Conservation (phyloP, 805 yeast genomes). For the Candida awuae region DNA sequence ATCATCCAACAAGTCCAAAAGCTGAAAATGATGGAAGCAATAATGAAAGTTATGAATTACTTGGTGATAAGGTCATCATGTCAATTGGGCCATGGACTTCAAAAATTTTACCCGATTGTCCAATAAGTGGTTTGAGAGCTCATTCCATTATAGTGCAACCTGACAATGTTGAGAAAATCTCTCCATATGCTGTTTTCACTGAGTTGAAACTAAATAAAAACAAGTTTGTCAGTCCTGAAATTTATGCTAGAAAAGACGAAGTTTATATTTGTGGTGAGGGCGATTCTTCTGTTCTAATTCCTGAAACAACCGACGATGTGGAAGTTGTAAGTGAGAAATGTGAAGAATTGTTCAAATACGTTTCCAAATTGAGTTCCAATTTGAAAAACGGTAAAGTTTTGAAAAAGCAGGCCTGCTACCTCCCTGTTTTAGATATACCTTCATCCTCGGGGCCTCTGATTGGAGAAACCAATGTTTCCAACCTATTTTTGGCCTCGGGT, state of each 20-base stretch:
- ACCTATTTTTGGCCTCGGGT: slow-evolving; percentile 77
- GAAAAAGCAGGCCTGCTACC: slow-evolving; percentile 87
- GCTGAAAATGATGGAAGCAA: slow-evolving; percentile 27
- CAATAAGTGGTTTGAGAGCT: slow-evolving; percentile 88
- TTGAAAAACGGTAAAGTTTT: slow-evolving; percentile 67
- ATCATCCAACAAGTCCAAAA: slow-evolving; percentile 33
- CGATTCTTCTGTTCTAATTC: slow-evolving; percentile 81
- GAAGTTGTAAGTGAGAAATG: slow-evolving; percentile 82
- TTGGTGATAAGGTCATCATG: slow-evolving; percentile 72
- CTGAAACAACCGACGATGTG: slow-evolving; percentile 91
- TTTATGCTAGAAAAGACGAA: slow-evolving; percentile 92
- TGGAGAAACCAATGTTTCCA: slow-evolving; percentile 85
- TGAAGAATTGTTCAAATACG: slow-evolving; percentile 76
- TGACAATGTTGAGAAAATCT: slow-evolving; percentile 55
- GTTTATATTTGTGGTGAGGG: slow-evolving; percentile 98
- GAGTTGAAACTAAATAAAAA: slow-evolving; percentile 68
- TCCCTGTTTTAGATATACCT: slow-evolving; percentile 91
- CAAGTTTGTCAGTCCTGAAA: slow-evolving; percentile 81
- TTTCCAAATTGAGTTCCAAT: slow-evolving; percentile 64
- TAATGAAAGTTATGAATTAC: slow-evolving; percentile 37
- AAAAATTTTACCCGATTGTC: slow-evolving; percentile 82
- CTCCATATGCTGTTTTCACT: slow-evolving; percentile 91
- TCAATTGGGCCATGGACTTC: slow-evolving; percentile 98
- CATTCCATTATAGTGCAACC: slow-evolving; percentile 92
- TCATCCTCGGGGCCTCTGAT: slow-evolving; percentile 88